Conservation (phyloP, 371 early-diverging fungal genomes). For the Batrachochytrium dendrobatidis region DNA sequence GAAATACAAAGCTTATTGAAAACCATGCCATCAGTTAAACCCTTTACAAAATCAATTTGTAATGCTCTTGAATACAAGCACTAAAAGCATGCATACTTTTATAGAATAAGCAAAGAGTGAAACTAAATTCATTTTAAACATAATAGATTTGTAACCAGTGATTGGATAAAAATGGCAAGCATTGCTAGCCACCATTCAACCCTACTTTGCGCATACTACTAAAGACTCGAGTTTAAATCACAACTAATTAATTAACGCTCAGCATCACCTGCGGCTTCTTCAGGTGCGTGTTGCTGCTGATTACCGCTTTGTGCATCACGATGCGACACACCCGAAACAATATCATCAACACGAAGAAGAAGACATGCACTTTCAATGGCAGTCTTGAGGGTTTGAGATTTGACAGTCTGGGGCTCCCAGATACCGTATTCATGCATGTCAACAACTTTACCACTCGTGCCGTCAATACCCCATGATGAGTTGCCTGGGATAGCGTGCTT, state of each 20-base stretch:
- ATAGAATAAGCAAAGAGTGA: too few relatives aligned
- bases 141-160: too few relatives aligned
- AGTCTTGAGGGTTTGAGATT: constrained; percentile 98
- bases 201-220: too few relatives aligned
- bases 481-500: constrained; percentile 78
- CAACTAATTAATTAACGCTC: neutral
- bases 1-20: too few relatives aligned
- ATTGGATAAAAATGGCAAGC: too few relatives aligned
- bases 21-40: too few relatives aligned
- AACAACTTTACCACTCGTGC: constrained; percentile 87
- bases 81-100: too few relatives aligned
- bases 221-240: too few relatives aligned
- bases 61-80: too few relatives aligned
- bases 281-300: neutral
- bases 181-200: too few relatives aligned
- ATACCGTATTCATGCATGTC: constrained; percentile 96
- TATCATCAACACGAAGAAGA: constrained; percentile 94
- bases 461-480: constrained; percentile 90
- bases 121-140: too few relatives aligned
- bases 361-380: constrained; percentile 98
- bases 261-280: neutral
- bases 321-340: constrained; percentile 77
- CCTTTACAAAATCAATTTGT: too few relatives aligned
- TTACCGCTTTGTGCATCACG: neutral
- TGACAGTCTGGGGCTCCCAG: constrained; percentile 99